Evolutionary conservation across 164 flowering plant genomes (phyloP), one percentile per base, ranked within the genome.

Genomic region (Annona squamosa): DNA sequence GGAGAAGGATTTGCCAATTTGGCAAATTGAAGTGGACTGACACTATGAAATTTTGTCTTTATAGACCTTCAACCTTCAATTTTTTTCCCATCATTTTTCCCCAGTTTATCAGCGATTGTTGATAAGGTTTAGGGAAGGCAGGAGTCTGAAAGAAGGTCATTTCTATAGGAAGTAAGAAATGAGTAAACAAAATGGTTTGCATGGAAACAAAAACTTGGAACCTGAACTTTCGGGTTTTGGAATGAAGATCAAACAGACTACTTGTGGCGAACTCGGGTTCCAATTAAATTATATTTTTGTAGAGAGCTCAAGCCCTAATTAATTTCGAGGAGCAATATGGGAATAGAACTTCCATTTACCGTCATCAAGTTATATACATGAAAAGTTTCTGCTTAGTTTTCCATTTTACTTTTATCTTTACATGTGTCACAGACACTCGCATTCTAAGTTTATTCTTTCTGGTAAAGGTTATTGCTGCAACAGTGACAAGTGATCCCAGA

Each of bases 401-500:
- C 59, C 59, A 52, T 52, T 52, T 9, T 5, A 52, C 59, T 52
- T 3, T 52, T 52, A 9, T 52, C 59, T 52, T 52, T 17, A 63
- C 6, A 63, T 63, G 37, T 13, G 16, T 13, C 5, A 66, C 42
- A 19, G 42, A 4, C 43, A 42, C 12, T 9, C 43, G n/a, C 52
- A 68, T 47, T 68, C 56, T 17, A 17, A n/a, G 26, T 19, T 46
- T 43, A n/a, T 71, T 48, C 45, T 72, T 26, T 26, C 46, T 63
- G 42, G 37, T 76, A 73, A 77, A 95, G 99, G 97, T 95, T 73
- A 93, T 93, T 74, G 99, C 99, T 74, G 96, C 97, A 74, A 87
- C 94, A 17, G 99, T 95, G 73, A 86, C 85, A 5, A 89, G 97
- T 78, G 94, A 93, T 82, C 88, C 89, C 18, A 77, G 48, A 67